Evolutionary conservation across 1,284 basidiomycete species (phyloP).

Genomic region (Cryptococcus sp.): DNA sequence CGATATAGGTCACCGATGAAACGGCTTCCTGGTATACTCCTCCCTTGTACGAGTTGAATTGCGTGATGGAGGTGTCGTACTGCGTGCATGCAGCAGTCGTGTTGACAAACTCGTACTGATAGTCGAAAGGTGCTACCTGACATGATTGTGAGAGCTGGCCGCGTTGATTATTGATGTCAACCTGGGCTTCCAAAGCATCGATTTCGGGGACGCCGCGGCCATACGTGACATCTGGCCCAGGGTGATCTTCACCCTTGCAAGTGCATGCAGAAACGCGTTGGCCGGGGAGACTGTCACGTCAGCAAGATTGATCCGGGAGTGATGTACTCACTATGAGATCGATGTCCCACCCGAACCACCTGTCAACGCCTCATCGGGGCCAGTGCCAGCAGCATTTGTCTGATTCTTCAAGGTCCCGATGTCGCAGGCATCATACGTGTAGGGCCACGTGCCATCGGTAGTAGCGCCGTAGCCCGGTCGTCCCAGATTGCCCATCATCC

Average conservation of each 20-base stretch:
- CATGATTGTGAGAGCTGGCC: conserved; percentile 63
- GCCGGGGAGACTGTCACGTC: conserved; percentile 55
- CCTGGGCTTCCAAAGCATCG: conserved; percentile 57
- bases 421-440: conserved; percentile 74
- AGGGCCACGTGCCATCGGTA: conserved; percentile 61
- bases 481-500: conserved; percentile 91
- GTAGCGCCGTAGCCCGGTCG: conserved; percentile 78
- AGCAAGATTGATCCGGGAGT: not conserved
- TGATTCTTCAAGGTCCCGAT: conserved; percentile 72
- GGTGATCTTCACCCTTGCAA: conserved; percentile 57
- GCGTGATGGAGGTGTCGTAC: conserved; percentile 56
- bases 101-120: conserved; percentile 64
- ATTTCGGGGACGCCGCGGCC: conserved; percentile 60
- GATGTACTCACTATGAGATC: conserved; percentile 29
- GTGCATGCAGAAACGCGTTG: conserved; percentile 62
- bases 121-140: conserved; percentile 63
- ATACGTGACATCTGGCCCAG: conserved; percentile 48
- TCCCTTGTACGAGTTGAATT: conserved; percentile 75
- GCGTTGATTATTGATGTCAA: conserved; percentile 23
- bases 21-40: conserved; percentile 77
- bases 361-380: conserved; percentile 35
- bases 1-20: conserved; percentile 64
- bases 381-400: conserved; percentile 48
- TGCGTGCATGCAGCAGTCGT: conserved; percentile 49
- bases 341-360: conserved; percentile 25